Evolutionary conservation across 805 yeast genomes (phyloP).

Genomic region (Kodamaea sagamina): DNA sequence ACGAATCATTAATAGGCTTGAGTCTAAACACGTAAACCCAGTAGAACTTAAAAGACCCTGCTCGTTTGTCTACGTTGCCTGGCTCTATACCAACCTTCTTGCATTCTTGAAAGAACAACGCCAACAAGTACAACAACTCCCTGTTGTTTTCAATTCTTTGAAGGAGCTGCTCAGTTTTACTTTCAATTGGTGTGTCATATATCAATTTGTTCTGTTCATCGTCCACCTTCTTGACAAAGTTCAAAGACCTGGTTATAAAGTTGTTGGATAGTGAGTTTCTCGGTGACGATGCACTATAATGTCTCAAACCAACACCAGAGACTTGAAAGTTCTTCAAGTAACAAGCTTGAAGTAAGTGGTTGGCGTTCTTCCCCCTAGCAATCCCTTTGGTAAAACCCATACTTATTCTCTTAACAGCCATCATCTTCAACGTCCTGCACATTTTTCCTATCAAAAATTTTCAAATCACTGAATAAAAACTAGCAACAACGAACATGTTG

Average conservation of each 20-base stretch:
- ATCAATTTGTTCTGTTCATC: constrained; percentile 24
- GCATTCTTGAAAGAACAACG: constrained; percentile 36
- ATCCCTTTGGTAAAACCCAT: too few relatives aligned
- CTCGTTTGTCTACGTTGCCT: constrained; percentile 14
- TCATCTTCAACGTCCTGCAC: constrained; percentile 7
- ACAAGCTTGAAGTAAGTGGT: too few relatives aligned
- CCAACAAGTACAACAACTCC: constrained; percentile 33
- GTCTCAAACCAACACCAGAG: too few relatives aligned
- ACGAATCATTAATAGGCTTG: constrained; percentile 34
- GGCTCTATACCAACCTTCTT: constrained; percentile 29
- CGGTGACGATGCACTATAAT: too few relatives aligned
- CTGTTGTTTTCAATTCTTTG: constrained; percentile 23
- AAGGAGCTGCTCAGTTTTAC: constrained; percentile 28
- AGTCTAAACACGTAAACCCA: constrained; percentile 22
- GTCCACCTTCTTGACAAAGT: constrained; percentile 33
- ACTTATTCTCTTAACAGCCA: too few relatives aligned
- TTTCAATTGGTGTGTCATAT: constrained; percentile 19
- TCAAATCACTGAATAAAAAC: constrained; percentile 4
- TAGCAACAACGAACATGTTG: constrained; percentile 3
- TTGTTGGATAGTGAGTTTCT: too few relatives aligned
- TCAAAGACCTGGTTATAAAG: constrained; percentile 19
- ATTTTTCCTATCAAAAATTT: constrained; percentile 8
- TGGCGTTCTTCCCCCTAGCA: too few relatives aligned
- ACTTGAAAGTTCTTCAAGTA: too few relatives aligned
- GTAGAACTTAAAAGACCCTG: constrained; percentile 20